Evolutionary conservation across 352 stramenopile genomes (phyloP), one percentile per base, ranked within the genome.

Genomic region (Phytopythium helicoides): DNA sequence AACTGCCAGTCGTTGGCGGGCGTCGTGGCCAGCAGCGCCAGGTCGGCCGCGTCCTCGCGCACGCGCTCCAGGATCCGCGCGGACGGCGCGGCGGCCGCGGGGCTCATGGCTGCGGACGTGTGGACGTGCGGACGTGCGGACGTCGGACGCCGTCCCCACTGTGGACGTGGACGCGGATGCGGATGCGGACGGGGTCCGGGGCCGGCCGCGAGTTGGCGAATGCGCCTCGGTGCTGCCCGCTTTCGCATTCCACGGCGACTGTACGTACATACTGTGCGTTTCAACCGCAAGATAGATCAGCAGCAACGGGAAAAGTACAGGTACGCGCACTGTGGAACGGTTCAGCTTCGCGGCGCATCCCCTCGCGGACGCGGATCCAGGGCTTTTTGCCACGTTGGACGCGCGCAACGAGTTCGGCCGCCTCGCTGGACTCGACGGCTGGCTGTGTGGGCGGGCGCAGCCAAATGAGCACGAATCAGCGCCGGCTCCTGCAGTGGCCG

Each of bases 11-110:
- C 71, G 9, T 73, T 56, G 19, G 64, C 51, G 0, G 64, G 56
- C 15, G 38, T 59, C 39, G 60, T 67, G 4, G 79, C 71, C 46
- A 89, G 53, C 25, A 76, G 59, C 37, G 66, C 73, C 51, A 89
- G 68, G 57, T 89, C 79, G 0, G 59, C 25, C 10, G 79, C 73
- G n/a, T 73, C 71, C 40, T 81, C 71, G 37, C 68, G 79, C 68
- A 85, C 78, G 33, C 73, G 71, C 39, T 77, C 71, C 39, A 89
- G 73, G 64, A 89, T 78, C 9, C 81, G 68, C 21, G 56, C 56
- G 36, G 76, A 87, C 44, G 79, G 79, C 62, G 70, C 73, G 48
- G 47, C 58, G 21, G 61, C 68, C 56, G 72, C 68, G 25, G 69
- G 73, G 52, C 73, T 83, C 73, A 83, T 83, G 56, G 19, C 40